Base-by-base conservation (phyloP, 257 asterid genomes). In the Fraxinus americana region DNA sequence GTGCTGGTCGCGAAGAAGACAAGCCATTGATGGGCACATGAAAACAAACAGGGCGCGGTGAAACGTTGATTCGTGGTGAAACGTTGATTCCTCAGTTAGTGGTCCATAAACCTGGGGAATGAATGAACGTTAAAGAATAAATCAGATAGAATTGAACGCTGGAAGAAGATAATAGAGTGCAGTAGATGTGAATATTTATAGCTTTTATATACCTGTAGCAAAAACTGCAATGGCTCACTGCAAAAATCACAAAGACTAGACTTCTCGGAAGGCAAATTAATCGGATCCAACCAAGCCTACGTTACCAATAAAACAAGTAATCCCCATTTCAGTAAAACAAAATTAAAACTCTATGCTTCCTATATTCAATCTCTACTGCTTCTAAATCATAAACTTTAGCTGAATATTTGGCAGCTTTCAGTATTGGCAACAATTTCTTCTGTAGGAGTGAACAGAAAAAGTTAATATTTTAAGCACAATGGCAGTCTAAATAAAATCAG, bases 261-360 rank as follows among this genome's bases (percentile, higher is more conserved):
- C 75, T 77, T 91, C 61, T 86, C 93, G 0, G 82, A 81, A 32
- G 97, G 97, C 87, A 96, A 85, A 79, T 90, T 89, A 81, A 87
- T 61, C 11, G 99, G 98, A 77, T 93, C 98, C 90, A 96, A 79
- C 97, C 98, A 95, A 68, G 97, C 97, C 99, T 95, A 79, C 4
- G 67, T 73, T 81, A 73, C 71, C 68, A 75, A 77, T 8, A 70
- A 71, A 79, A n/a, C 11, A 73, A 72, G 59, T 12, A 25, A 82
- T 17, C 75, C 67, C 27, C 72, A 67, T 52, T 69, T 70, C 30
- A 38, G 14, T 65, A 65, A 36, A 5, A 52, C 10, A 19, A 17
- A 45, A 45, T 45, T 45, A 45, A 3, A 45, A 45, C 63, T 52
- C 63, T 52, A 17, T 52, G 5, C 2, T 52, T 5, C 25, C 25